These are phyloP conservation scores for Trichocladium uniseriatum DNA, from an alignment of 495 filamentous ascomycete genomes.

Conservation along the genomic window DNA sequence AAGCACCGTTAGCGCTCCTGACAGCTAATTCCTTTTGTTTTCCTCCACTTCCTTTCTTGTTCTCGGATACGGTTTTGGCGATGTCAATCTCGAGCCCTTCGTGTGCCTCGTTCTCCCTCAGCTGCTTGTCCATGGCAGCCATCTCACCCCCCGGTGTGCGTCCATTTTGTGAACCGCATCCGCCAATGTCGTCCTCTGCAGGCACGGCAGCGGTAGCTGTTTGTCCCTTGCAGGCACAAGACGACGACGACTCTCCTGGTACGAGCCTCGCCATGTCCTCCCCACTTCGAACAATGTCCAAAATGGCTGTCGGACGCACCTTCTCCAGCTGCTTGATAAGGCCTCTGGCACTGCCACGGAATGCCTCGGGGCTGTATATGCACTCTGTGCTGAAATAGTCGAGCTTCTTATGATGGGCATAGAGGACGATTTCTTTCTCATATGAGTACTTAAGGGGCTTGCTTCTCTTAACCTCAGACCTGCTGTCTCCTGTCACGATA, in stretches of 20 bases:
- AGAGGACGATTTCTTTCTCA: slow-evolving; percentile 97
- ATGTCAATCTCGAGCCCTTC: slow-evolving; percentile 65
- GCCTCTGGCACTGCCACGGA: slow-evolving; percentile 80
- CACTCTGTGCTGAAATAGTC: slow-evolving; percentile 99
- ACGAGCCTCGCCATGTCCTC: slow-evolving; percentile 92
- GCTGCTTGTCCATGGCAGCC: slow-evolving; percentile 79
- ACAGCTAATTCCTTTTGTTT: slow-evolving; percentile 14
- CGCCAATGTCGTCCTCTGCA: slow-evolving; percentile 55
- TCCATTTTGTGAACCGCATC: slow-evolving; percentile 69
- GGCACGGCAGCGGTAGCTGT: slow-evolving; percentile 31
- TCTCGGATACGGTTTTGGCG: slow-evolving; percentile 29
- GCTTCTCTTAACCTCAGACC: slow-evolving; percentile 75
- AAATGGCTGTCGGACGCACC: slow-evolving; percentile 82
- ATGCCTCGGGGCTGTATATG: slow-evolving; percentile 97
- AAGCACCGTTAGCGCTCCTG: slow-evolving; percentile 11
- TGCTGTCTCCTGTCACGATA: slow-evolving; percentile 71
- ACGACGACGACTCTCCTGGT: slow-evolving; percentile 42
- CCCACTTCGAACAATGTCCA: slow-evolving; percentile 89
- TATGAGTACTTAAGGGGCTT: slow-evolving; percentile 98
- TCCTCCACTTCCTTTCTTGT: slow-evolving; percentile 8
- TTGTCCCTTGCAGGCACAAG: slow-evolving; percentile 31
- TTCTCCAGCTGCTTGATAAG: slow-evolving; percentile 93
- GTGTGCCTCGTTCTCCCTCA: slow-evolving; percentile 59
- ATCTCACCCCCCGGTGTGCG: slow-evolving; percentile 70
- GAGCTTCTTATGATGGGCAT: slow-evolving; percentile 89